Evolutionary conservation across 1,284 basidiomycete species (phyloP), one percentile per base, ranked within the genome.

Genomic region (Polyporus tsugae): DNA sequence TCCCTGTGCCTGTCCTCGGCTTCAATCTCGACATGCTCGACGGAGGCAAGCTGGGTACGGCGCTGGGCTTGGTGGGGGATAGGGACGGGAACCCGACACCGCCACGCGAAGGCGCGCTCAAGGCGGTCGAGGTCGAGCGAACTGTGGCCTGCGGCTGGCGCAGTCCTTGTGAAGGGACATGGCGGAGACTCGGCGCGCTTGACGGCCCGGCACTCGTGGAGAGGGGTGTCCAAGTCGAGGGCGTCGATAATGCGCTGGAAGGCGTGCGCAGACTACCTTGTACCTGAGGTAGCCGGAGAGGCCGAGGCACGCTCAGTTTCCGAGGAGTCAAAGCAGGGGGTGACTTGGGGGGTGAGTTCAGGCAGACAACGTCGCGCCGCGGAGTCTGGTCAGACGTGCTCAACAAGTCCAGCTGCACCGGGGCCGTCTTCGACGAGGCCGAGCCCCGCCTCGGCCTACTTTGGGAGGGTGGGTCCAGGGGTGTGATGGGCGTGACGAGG

Each of bases 1-100:
- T 91, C 42, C 90, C 91, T 10, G 90, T 90, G 6, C 91, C 90
- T 17, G 87, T 91, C 44, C 90, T 78, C 17, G 90, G 87, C 60
- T 35, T 42, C 25, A 61, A 22, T 29, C 41, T 61, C 19, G 60
- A 29, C 38, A 15, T 2, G 59, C 59, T 35, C 13, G 60, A 25
- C 46, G 46, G 35, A 33, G 19, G n/a, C 41, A 66, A 62, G 42
- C 68, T 65, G 13, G 62, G 61, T 3, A 64, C 39, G 3, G 63
- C 44, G 13, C 61, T n/a, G 36, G 66, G 46, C 62, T 62, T 66
- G 38, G 55, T n/a, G 4, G 68, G 65, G 7, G 71, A 66, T 42
- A 41, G 63, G 5, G 68, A 60, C 13, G 68, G 71, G 66, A 72
- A 72, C 4, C 60, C 22, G 46, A 68, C 42, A 4, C 66, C 66